Conservation (phyloP, 108 stramenopile genomes). For the Nitzschia sp. region DNA sequence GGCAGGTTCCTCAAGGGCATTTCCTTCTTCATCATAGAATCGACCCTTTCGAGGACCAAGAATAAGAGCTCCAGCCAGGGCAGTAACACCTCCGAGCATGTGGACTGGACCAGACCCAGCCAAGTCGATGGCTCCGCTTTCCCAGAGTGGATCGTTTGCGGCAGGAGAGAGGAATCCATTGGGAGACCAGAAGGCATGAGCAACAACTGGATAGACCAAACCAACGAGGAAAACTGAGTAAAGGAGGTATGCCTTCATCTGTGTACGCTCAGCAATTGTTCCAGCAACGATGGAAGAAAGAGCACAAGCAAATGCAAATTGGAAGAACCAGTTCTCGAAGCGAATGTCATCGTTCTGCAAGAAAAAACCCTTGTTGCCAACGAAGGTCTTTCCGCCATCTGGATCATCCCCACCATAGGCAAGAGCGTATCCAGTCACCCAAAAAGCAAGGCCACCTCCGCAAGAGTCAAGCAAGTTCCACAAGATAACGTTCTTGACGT, state of each 20-base stretch:
- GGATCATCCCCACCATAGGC: constrained; percentile 55
- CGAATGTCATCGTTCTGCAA: constrained; percentile 60
- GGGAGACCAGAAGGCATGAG: constrained; percentile 73
- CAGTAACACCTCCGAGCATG: constrained; percentile 82
- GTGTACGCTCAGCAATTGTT: constrained; percentile 88
- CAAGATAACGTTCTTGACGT: constrained; percentile 77
- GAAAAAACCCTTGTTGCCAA: constrained; percentile 49
- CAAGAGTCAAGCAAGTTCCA: constrained; percentile 80
- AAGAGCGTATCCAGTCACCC: constrained; percentile 66
- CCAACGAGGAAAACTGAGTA: constrained; percentile 75
- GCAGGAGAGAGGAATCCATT: constrained; percentile 68
- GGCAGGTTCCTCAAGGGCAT: constrained; percentile 54
- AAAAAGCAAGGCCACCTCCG: constrained; percentile 70
- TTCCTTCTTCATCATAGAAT: constrained; percentile 76
- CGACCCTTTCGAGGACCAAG: constrained; percentile 84
- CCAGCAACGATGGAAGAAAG: constrained; percentile 89
- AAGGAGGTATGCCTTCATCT: constrained; percentile 79
- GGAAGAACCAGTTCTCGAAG: constrained; percentile 68
- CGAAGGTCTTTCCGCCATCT: constrained; percentile 24
- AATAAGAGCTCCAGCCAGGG: constrained; percentile 70
- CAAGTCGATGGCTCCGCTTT: constrained; percentile 82
- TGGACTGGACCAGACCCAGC: constrained; percentile 91
- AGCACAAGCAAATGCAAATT: constrained; percentile 85
- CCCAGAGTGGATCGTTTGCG: constrained; percentile 50
- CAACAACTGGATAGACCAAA: constrained; percentile 85